phyloP scores from a whole-genome alignment of 2,329 filamentous ascomycete species.

The Phyllosticta citrichinensis region DNA sequence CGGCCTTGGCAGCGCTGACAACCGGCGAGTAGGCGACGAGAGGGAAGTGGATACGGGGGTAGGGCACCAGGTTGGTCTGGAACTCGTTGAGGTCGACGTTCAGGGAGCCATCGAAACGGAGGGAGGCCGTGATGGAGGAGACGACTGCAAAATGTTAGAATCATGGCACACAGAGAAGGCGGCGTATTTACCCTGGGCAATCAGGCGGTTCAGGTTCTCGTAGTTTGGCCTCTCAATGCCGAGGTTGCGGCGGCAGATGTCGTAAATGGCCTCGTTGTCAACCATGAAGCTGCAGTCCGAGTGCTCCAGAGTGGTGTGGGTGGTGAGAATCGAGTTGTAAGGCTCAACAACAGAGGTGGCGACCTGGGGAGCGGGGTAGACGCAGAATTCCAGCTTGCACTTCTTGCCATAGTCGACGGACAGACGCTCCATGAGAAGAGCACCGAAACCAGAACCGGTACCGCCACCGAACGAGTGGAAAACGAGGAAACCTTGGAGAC shows the following conservation, averaged over 20 bases:
- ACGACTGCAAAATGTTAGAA: conserved; percentile 39
- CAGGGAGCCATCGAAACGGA: conserved; percentile 62
- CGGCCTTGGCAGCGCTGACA: conserved; percentile 63
- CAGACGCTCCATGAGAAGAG: conserved; percentile 61
- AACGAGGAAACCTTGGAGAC: conserved; percentile 62
- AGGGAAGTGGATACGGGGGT: conserved; percentile 65
- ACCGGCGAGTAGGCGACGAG: conserved; percentile 64
- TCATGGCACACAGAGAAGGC: neutral
- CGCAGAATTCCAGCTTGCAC: conserved; percentile 65
- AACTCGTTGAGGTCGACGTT: conserved; percentile 70
- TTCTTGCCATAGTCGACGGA: conserved; percentile 68
- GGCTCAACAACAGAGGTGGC: conserved; percentile 64
- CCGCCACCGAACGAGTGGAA: conserved; percentile 68
- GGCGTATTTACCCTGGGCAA: conserved; percentile 43
- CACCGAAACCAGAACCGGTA: conserved; percentile 63
- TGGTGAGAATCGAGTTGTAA: conserved; percentile 64
- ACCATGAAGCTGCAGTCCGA: conserved; percentile 71
- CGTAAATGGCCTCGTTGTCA: conserved; percentile 66
- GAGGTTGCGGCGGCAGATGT: conserved; percentile 63
- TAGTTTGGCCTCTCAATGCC: conserved; percentile 60
- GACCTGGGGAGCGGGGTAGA: conserved; percentile 60
- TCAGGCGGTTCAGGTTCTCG: conserved; percentile 63
- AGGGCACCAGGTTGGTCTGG: conserved; percentile 67
- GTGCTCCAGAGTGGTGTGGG: conserved; percentile 67
- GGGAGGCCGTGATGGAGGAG: conserved; percentile 62